phyloP scores from a whole-genome alignment of 495 filamentous ascomycete species.

The Hypoxylon rickii region DNA sequence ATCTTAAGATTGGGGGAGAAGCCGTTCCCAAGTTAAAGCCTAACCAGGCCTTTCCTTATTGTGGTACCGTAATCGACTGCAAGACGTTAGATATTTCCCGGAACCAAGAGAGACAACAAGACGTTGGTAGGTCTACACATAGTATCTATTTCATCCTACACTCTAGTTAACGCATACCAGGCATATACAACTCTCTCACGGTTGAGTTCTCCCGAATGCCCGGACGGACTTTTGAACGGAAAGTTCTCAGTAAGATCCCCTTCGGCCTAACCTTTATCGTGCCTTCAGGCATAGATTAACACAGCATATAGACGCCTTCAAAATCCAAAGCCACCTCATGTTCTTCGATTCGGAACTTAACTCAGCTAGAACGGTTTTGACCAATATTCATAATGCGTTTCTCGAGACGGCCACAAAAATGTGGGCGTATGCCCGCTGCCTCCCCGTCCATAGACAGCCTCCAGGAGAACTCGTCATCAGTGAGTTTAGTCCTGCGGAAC shows the following conservation, averaged over 20 bases:
- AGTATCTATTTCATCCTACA: not conserved
- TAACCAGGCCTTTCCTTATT: constrained; percentile 76
- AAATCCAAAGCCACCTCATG: constrained; percentile 85
- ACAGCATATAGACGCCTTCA: constrained; percentile 62
- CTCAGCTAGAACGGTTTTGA: constrained; percentile 64
- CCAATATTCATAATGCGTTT: constrained; percentile 76
- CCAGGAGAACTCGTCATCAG: constrained; percentile 60
- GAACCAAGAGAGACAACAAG: constrained; percentile 31
- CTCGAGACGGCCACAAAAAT: constrained; percentile 79
- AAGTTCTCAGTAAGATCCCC: constrained; percentile 63
- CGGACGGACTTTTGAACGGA: constrained; percentile 76
- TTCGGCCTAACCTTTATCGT: constrained; percentile 53
- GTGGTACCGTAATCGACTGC: constrained; percentile 77
- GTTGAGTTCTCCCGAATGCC: constrained; percentile 72
- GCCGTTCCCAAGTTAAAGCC: constrained; percentile 57
- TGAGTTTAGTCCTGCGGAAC: too few relatives aligned
- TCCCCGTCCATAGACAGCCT: constrained; percentile 61
- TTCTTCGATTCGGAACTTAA: constrained; percentile 88
- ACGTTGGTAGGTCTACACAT: constrained; percentile 29
- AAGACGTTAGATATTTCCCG: constrained; percentile 70
- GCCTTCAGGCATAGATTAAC: constrained; percentile 42
- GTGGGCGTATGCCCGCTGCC: constrained; percentile 73
- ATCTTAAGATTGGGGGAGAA: constrained; percentile 59
- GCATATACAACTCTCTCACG: constrained; percentile 68
- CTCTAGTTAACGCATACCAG: constrained; percentile 28